These are phyloP conservation scores for Bathelium albidoporum DNA, from an alignment of 495 filamentous ascomycete genomes.

Conservation along the genomic window DNA sequence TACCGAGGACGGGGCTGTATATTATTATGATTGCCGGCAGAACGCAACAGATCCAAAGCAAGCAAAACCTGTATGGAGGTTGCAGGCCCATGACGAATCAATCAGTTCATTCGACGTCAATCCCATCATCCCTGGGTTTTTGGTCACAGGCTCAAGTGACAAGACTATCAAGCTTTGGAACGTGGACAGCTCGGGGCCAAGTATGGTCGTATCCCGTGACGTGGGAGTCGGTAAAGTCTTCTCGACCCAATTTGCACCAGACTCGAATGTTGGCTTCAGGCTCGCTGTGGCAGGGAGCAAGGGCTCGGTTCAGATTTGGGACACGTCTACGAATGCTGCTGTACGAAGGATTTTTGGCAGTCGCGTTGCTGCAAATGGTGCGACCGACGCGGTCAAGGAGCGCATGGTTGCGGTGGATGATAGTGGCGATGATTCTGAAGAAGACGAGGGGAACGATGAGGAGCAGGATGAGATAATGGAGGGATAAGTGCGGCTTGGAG, in stretches of 20 bases:
- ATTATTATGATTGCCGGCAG: conserved; percentile 73
- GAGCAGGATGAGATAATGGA: conserved; percentile 35
- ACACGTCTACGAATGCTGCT: conserved; percentile 85
- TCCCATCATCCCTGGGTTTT: conserved; percentile 73
- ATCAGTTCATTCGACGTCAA: conserved; percentile 96
- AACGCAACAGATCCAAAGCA: conserved; percentile 55
- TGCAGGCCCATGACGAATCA: conserved; percentile 90
- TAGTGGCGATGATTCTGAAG: conserved; percentile 52
- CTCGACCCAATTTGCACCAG: conserved; percentile 77
- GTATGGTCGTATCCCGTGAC: conserved; percentile 84
- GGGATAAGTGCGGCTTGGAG: background rate
- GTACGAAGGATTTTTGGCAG: conserved; percentile 80
- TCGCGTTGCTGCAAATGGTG: conserved; percentile 43
- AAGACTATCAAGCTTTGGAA: conserved; percentile 97
- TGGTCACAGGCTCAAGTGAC: conserved; percentile 86
- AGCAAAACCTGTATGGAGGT: conserved; percentile 78
- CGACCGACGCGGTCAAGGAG: conserved; percentile 57
- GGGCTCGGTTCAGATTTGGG: conserved; percentile 88
- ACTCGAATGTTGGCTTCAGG: conserved; percentile 78
- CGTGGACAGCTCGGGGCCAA: conserved; percentile 62
- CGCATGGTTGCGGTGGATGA: conserved; percentile 59
- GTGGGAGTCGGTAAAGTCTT: conserved; percentile 93
- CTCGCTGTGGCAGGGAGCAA: conserved; percentile 92
- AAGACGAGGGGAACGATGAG: conserved; percentile 42
- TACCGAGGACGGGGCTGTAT: conserved; percentile 82